Base-by-base conservation (phyloP, 2,329 filamentous ascomycete genomes). In the Sclerotiophoma versabilis region DNA sequence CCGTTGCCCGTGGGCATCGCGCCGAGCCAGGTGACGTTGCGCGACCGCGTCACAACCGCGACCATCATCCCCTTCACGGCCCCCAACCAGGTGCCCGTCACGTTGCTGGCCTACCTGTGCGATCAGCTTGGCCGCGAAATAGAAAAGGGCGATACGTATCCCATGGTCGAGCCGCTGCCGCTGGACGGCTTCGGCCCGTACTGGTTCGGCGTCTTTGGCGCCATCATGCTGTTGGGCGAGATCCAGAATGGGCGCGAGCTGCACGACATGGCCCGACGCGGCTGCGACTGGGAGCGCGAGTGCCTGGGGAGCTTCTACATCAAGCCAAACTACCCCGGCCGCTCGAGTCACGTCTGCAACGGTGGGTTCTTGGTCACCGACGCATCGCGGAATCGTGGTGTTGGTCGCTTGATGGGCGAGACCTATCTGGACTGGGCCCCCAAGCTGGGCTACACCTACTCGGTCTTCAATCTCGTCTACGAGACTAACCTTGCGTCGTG, bases 251-350 rank as follows among this genome's bases (percentile, higher is more conserved):
- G 85, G 45, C 82, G 81, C 51, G 86, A 79, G 49, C 66, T 81
- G 26, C 70, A 74, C 34, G 70, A 76, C 14, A 79, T 80, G 78
- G 78, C 78, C 46, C 68, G 72, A 20, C 63, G 70, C 4, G 77
- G 76, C 42, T 72, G 70, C 61, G 90, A 93, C 75, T 96, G 92
- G 92, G 84, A 86, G 61, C 87, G 87, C 69, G 83, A 89, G 66
- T 96, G 92, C 67, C 79, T 96, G 36, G 92, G 92, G 52, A 96
- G 91, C 77, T 96, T 96, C 77, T 96, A 95, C 77, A 90, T 96
- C 81, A 93, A 95, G 78, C 92, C 92, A 41, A 96, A 96, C 76
- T 96, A 96, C 74, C 92, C 92, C 0, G 92, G 92, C 41, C 84
- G 92, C 54, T 95, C 90, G 77, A 95, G 90, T 75, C 92, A 96